Percentiles rank a stretch among this genome's conserved stretches.
Conservation (phyloP, 805 yeast genomes). For the Yarrowia osloensis region DNA sequence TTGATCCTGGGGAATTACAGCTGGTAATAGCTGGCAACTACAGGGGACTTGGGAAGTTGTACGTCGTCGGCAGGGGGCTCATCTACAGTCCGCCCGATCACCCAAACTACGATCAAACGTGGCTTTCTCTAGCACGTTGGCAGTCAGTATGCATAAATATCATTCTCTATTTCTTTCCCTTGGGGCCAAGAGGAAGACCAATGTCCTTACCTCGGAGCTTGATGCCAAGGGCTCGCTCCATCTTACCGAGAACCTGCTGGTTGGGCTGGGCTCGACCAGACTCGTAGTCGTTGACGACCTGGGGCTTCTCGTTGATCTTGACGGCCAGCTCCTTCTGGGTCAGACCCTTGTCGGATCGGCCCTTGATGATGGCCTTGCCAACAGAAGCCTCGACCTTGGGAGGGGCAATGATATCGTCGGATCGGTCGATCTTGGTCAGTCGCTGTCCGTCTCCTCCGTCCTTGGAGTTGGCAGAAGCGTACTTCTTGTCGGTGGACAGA, state of each 20-base stretch:
- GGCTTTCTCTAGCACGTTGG: not conserved
- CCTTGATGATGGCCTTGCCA: constrained; percentile 83
- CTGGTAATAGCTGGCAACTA: too few relatives aligned
- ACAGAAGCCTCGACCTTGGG: constrained; percentile 81
- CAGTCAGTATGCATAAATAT: constrained; percentile 13
- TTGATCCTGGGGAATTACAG: too few relatives aligned
- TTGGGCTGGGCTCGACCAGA: constrained; percentile 95
- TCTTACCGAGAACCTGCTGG: constrained; percentile 88
- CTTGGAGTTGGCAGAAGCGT: constrained; percentile 63
- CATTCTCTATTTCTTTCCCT: constrained; percentile 42
- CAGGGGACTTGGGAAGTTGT: too few relatives aligned
- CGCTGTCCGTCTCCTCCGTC: constrained; percentile 87
- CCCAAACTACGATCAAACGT: not conserved
- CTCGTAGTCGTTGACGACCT: constrained; percentile 92
- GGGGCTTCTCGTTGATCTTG: constrained; percentile 92
- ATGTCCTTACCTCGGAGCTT: constrained; percentile 95
- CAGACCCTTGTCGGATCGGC: constrained; percentile 81
- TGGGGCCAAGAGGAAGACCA: constrained; percentile 75
- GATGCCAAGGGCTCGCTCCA: constrained; percentile 92
- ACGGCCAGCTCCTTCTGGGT: constrained; percentile 98
- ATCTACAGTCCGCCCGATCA: not conserved
- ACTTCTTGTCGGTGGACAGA: constrained; percentile 90
- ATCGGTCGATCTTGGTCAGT: constrained; percentile 87
- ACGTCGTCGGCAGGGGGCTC: not conserved
- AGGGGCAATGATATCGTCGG: constrained; percentile 90